A percentile compares a stretch with the other conserved stretches of the same genome.
Evolutionary conservation across 2,329 filamentous ascomycete species (phyloP).

Genomic region (Pseudocercospora cruenta): DNA sequence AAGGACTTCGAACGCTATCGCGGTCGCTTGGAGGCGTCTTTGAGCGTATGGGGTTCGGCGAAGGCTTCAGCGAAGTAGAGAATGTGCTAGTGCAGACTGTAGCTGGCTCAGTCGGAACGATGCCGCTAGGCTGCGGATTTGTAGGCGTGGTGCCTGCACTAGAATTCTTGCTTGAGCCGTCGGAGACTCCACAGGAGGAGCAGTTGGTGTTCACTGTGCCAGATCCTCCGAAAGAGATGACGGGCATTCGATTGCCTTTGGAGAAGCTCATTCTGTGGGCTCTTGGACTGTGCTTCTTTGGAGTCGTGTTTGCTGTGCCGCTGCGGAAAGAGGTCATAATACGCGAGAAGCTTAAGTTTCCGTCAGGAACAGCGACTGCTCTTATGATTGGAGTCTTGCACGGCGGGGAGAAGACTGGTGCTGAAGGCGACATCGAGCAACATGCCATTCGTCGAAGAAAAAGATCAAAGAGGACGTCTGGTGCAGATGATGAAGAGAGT

Average conservation of each 20-base stretch:
- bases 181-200: slow-evolving; percentile 59
- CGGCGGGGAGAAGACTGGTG: slow-evolving; percentile 54
- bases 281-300: slow-evolving; percentile 91
- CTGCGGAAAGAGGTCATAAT: slow-evolving; percentile 90
- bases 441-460: slow-evolving; percentile 21
- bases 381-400: slow-evolving; percentile 91
- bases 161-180: slow-evolving; percentile 76
- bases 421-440: slow-evolving; percentile 45
- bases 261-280: slow-evolving; percentile 87
- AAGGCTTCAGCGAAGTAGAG: slow-evolving; percentile 88
- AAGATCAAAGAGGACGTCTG: slow-evolving; percentile 17
- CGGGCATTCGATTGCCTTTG: slow-evolving; percentile 50
- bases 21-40: slow-evolving; percentile 51
- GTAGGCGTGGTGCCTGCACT: slow-evolving; percentile 93
- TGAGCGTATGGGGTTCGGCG: slow-evolving; percentile 32
- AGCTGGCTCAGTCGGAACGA: slow-evolving; percentile 91
- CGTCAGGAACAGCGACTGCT: slow-evolving; percentile 92
- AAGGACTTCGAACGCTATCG: slow-evolving; percentile 71
- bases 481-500: slow-evolving; percentile 38
- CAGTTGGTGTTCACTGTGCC: slow-evolving; percentile 23
- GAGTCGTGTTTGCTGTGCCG: slow-evolving; percentile 93
- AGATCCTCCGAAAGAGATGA: slow-evolving; percentile 20
- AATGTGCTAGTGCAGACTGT: slow-evolving; percentile 97
- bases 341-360: slow-evolving; percentile 87
- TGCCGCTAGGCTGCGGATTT: slow-evolving; percentile 94